Base-by-base conservation (phyloP, 352 stramenopile genomes). In the Globisporangium heterothallicum region DNA sequence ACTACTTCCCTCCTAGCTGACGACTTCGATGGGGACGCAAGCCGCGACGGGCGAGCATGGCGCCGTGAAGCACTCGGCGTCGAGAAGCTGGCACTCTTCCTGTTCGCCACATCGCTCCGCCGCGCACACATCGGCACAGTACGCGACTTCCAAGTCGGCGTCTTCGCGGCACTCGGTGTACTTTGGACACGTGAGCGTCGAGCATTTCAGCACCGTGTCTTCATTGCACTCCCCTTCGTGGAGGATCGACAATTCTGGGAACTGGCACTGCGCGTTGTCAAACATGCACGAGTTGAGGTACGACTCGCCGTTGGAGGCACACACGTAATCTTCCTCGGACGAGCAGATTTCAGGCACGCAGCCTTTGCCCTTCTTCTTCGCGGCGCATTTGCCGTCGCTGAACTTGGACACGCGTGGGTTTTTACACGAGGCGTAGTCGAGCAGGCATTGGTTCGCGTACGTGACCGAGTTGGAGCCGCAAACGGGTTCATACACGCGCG, bases 391-490 rank as follows among this genome's bases (percentile, higher is more conserved):
- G 16, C 76, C 73, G 21, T 68, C 44, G 53, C 56, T 43, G 9
- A 85, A 55, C 22, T 61, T 53, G 25, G 66, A 59, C 0, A 87
- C 48, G 7, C 40, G 53, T 0, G 70, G 53, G 22, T 72, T 73
- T 9, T 63, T 45, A 49, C 79, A 88, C 21, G 32, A 47, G 3
- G 65, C 72, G 48, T 72, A 79, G 22, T 78, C 63, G 0, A 90
- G 51, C 10, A 86, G 56, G 43, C 79, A 90, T 41, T 58, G 21
- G 41, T 83, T 90, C 2, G 65, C 63, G 66, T 87, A 90, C 7
- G 79, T 90, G 21, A 78, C 43, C 6, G 63, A 63, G 51, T 90
- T 70, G 0, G 76, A 86, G 18, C 79, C 76, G 26, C 79, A 90
- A 18, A 90, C 57, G 1, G 72, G 64, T 7, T 69, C 56, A 54